phyloP scores from a whole-genome alignment of 164 flowering plant species.

The Umbellularia californica region DNA sequence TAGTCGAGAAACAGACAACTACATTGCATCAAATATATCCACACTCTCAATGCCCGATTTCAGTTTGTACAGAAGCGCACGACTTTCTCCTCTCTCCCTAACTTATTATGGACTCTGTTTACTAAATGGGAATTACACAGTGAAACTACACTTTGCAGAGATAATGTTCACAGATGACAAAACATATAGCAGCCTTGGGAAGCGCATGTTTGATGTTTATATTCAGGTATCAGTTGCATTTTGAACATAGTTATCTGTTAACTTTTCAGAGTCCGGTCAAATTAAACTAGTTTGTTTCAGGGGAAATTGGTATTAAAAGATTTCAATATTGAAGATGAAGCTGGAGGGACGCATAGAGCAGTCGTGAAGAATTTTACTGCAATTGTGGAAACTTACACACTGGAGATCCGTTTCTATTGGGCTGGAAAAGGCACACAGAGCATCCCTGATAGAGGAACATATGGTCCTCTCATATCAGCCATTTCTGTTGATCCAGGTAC shows the following conservation, averaged over 20 bases:
- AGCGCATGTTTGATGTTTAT: slow-evolving; percentile 47
- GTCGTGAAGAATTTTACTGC: slow-evolving; percentile 22
- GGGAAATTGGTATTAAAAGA: slow-evolving; percentile 39
- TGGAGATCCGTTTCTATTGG: slow-evolving; percentile 45
- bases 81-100: slow-evolving; percentile 56
- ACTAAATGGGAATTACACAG: slow-evolving; percentile 48
- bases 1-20: slow-evolving; percentile 15
- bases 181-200: slow-evolving; percentile 54
- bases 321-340: slow-evolving; percentile 52
- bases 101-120: slow-evolving; percentile 59
- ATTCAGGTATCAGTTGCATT: slow-evolving; percentile 45
- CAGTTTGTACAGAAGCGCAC: slow-evolving; percentile 20
- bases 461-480: slow-evolving; percentile 55
- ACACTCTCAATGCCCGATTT: neutral
- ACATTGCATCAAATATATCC: slow-evolving; percentile 11
- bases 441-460: slow-evolving; percentile 35
- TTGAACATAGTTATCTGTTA: neutral
- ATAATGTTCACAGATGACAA: slow-evolving; percentile 42
- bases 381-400: slow-evolving; percentile 21
- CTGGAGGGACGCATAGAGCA: slow-evolving; percentile 37
- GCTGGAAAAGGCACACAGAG: slow-evolving; percentile 46
- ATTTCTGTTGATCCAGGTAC: slow-evolving; percentile 20
- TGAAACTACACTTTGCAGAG: slow-evolving; percentile 64
- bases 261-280: neutral
- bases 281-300: slow-evolving; percentile 11